Conservation (phyloP, 2,329 filamentous ascomycete genomes). For the Dothiorella sarmentorum region DNA sequence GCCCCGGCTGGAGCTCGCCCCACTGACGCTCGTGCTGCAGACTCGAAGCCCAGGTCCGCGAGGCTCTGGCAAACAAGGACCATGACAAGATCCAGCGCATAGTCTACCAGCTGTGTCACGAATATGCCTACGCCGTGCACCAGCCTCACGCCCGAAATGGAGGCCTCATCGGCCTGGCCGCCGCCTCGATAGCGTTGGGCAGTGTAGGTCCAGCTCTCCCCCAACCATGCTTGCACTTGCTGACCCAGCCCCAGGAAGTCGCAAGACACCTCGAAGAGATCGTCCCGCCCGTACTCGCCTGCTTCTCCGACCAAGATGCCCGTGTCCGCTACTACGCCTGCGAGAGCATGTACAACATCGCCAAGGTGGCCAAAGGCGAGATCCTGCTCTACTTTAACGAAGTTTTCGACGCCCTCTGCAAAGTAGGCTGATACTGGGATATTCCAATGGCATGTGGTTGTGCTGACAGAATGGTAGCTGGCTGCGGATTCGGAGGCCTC, state of each 20-base stretch:
- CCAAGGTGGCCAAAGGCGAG: conserved; percentile 97
- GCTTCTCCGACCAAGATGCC: conserved; percentile 97
- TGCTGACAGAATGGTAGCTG: conserved; percentile 55
- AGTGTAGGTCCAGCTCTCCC: conserved; percentile 55
- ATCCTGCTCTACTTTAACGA: conserved; percentile 97
- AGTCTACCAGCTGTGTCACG: conserved; percentile 93
- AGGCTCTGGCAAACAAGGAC: conserved; percentile 72
- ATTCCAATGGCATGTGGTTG: neutral
- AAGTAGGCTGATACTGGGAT: conserved; percentile 52
- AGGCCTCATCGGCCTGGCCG: conserved; percentile 89
- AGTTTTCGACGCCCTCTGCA: conserved; percentile 95
- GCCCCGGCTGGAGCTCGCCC: neutral
- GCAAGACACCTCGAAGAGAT: conserved; percentile 90
- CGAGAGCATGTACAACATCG: conserved; percentile 99
- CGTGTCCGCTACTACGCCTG: conserved; percentile 96
- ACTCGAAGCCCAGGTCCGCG: conserved; percentile 85
- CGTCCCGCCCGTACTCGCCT: conserved; percentile 92
- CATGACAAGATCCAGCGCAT: conserved; percentile 79
- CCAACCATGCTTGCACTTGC: conserved; percentile 20
- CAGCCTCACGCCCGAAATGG: conserved; percentile 96
- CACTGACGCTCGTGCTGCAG: conserved; percentile 45
- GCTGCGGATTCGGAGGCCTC: conserved; percentile 94
- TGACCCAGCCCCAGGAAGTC: conserved; percentile 63
- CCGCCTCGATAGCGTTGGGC: conserved; percentile 91
- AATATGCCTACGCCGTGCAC: conserved; percentile 96